Evolutionary conservation across 768 basidiomycete genomes (phyloP), one percentile per base, ranked within the genome.

Genomic region (Hypholoma sublateritium): DNA sequence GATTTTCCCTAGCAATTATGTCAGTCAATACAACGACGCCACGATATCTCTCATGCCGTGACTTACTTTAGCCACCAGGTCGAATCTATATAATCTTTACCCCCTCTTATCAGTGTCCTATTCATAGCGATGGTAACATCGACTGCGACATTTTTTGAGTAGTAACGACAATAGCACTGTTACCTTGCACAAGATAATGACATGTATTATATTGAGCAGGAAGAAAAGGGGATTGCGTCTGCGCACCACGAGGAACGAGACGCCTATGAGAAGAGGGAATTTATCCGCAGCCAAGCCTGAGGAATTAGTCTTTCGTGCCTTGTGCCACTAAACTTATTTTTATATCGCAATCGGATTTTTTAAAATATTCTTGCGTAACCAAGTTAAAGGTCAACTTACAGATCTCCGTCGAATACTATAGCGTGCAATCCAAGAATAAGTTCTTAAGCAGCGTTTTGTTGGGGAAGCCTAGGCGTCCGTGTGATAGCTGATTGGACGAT

Each of bases 1-100:
- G 5, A 91, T 93, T 64, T 93, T 93, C 74, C 91, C 91, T 24
- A 91, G 88, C 71, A 92, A 91, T 73, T 93, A 93, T 78, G 91
- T 93, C 72, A 71, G 90, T 79, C 52, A 57, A 50, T 58, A 50
- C 37, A 35, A 24, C 39, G 48, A 54, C 58, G 35, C 21, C 41
- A 28, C 39, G 50, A 54, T 59, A 45, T 22, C 41, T 56, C 53
- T 41, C 43, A 37, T 53, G 16, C 24, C 32, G 6, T 39, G 28
- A 54, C 57, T 59, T 42, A 63, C 58, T 47, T 59, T 32, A 49
- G 42, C 34, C 56, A n/a, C 32, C 66, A 85, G 84, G 85, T 86
- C 56, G 80, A 85, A 69, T 63, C 71, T 61, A 66, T 69, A 50
- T 80, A 69, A 79, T 46, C 32, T 6, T 34, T 19, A 36, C 35